Base-by-base conservation (phyloP, 192 early-diverging fungal genomes). In the Cetraspora pellucida region DNA sequence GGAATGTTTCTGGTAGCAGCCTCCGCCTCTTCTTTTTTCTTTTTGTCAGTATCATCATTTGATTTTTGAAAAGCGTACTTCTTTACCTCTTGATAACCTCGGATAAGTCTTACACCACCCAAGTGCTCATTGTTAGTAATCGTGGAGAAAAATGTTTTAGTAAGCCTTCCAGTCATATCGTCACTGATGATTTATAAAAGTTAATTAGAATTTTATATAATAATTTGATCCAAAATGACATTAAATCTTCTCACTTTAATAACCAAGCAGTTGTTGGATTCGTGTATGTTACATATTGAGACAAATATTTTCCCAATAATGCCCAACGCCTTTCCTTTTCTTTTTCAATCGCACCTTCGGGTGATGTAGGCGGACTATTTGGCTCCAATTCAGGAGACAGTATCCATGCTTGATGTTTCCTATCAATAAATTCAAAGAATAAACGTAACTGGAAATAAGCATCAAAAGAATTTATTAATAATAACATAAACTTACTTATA, bases 21-120 rank as follows among this genome's bases (percentile, higher is more conserved):
- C 50, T 75, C 14, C 1, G 66, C 71, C 27, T 84, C 78, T 37
- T 78, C 81, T 43, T 83, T 85, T 71, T 77, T 85, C 52, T 84
- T 81, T 46, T 80, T 76, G 8, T 77, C 75, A 10, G 69, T 67
- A 8, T 84, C 81, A 25, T 79, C 77, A 0, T 57, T 80, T 1
- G 72, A 63, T 49, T 87, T 84, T 55, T 88, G 84, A 37, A 81
- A 78, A 2, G 57, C 37, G 57, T 86, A 80, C 45, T 87, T 89
- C 60, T 90, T 87, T 7, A 94, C 90, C 72, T 93, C 93, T 9
- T 84, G 77, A 87, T 91, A 94, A 5, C 94, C 94, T 27, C 94
- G 85, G 44, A 92, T 78, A 0, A 95, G 75, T 28, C 89, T 83
- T 30, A 88, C 88, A 0, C 93, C 94, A 61, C 92, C 89, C n/a